A percentile compares a stretch with the other conserved stretches of the same genome.
These are phyloP conservation scores for Alternaria brassicicola DNA, from an alignment of 2,329 filamentous ascomycete genomes.

Conservation along the genomic window DNA sequence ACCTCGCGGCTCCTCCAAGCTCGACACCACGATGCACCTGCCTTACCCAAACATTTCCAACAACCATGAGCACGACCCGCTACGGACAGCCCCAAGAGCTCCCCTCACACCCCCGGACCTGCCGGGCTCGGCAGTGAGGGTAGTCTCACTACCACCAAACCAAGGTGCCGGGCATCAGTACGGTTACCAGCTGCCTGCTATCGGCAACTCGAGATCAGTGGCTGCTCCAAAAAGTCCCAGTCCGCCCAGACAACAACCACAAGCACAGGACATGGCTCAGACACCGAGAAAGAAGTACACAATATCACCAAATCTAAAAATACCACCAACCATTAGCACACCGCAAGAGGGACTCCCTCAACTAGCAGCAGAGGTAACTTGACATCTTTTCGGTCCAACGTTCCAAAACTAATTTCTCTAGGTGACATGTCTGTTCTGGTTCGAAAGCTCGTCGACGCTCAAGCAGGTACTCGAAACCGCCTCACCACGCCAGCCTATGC, in stretches of 20 bases:
- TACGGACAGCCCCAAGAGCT: slow-evolving; percentile 28
- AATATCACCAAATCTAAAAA: slow-evolving; percentile 45
- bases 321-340: slow-evolving; percentile 46
- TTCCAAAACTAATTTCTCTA: slow-evolving; percentile 48
- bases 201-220: slow-evolving; percentile 43
- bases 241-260: slow-evolving; percentile 22
- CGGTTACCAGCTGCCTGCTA: slow-evolving; percentile 45
- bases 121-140: slow-evolving; percentile 40
- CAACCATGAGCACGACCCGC: slow-evolving; percentile 31
- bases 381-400: not conserved
- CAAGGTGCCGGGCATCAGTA: slow-evolving; percentile 39
- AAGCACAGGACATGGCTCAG: slow-evolving; percentile 30
- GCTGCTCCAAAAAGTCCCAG: slow-evolving; percentile 34
- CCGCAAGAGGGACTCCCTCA: slow-evolving; percentile 50
- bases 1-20: slow-evolving; percentile 31
- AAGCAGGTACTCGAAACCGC: slow-evolving; percentile 71
- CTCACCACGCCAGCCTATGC: slow-evolving; percentile 51
- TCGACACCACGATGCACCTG: slow-evolving; percentile 44
- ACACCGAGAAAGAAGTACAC: slow-evolving; percentile 40
- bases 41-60: slow-evolving; percentile 36
- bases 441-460: slow-evolving; percentile 83
- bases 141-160: slow-evolving; percentile 37
- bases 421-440: slow-evolving; percentile 98
- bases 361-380: slow-evolving; percentile 49
- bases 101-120: slow-evolving; percentile 46